A percentile compares a stretch with the other conserved stretches of the same genome.
phyloP scores from a whole-genome alignment of 139 green algal genomes.

The Haematococcus lacustris region DNA sequence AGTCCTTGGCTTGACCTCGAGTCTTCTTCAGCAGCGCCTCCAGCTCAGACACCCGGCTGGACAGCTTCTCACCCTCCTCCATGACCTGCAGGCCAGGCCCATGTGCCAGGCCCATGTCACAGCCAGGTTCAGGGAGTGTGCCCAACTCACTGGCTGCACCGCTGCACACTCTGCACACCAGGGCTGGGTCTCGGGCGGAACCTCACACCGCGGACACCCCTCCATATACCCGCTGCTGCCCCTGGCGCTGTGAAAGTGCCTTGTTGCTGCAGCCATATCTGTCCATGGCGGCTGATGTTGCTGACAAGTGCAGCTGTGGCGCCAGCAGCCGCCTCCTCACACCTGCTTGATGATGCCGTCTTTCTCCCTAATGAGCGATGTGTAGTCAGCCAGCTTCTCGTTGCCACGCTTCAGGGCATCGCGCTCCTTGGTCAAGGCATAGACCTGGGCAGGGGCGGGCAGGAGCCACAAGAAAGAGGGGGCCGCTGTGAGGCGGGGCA shows the following conservation, averaged over 20 bases:
- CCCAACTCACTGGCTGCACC: no score
- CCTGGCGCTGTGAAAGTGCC: not conserved
- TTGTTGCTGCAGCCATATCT: not conserved
- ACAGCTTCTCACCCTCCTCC: constrained; percentile 66
- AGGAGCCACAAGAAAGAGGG: not conserved
- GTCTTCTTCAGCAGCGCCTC: constrained; percentile 73
- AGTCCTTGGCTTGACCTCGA: constrained; percentile 19
- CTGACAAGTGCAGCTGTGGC: no score
- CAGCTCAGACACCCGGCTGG: constrained; percentile 69
- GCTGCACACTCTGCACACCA: not conserved
- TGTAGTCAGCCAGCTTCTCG: constrained; percentile 52
- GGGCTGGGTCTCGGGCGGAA: not conserved
- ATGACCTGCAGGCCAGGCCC: constrained; percentile 16
- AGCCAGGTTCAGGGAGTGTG: not conserved
- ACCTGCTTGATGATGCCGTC: constrained; percentile 85
- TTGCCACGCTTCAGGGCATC: constrained; percentile 72
- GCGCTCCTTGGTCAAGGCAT: constrained; percentile 86
- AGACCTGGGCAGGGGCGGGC: constrained; percentile 43
- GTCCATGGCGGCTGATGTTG: no score
- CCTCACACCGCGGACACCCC: not conserved
- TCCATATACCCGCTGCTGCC: not conserved
- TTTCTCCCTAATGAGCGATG: constrained; percentile 77
- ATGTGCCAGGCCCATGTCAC: not conserved
- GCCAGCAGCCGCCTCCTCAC: not conserved
- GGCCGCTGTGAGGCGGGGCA: no score